phyloP scores from a whole-genome alignment of 768 basidiomycete genomes.

The Suillus sp. region DNA sequence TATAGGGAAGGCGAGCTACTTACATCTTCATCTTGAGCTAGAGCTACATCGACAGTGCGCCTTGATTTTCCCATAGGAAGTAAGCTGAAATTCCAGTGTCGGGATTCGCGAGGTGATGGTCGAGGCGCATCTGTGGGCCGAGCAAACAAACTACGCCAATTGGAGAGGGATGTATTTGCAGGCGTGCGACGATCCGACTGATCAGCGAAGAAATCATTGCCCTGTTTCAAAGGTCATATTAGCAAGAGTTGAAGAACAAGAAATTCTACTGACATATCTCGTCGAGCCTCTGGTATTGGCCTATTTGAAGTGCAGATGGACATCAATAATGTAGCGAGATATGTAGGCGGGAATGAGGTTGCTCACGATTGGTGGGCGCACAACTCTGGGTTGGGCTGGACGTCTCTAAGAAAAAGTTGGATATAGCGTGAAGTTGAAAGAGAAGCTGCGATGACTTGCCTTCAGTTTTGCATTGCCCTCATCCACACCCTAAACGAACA shows the following conservation, averaged over 20 bases:
- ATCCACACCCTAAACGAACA: neutral
- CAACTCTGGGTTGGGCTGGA: neutral
- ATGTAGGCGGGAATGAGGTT: neutral
- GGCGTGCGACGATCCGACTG: neutral
- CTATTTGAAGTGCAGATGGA: too few relatives aligned
- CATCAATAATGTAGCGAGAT: too few relatives aligned
- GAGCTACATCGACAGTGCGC: neutral
- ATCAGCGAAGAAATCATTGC: neutral
- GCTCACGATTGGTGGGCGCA: neutral
- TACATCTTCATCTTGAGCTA: neutral
- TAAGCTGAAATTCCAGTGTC: neutral
- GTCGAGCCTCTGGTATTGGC: neutral
- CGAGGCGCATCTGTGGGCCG: neutral
- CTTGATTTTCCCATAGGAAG: neutral
- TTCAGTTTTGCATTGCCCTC: neutral
- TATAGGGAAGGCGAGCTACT: neutral
- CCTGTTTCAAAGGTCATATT: neutral
- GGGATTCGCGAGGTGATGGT: neutral
- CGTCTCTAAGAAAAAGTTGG: neutral
- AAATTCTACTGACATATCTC: neutral
- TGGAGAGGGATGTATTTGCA: neutral
- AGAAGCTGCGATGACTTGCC: neutral
- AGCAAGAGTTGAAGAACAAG: neutral
- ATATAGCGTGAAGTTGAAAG: neutral
- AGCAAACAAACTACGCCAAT: neutral